Conservation (phyloP, 495 filamentous ascomycete species). For the Rusavskia elegans region DNA sequence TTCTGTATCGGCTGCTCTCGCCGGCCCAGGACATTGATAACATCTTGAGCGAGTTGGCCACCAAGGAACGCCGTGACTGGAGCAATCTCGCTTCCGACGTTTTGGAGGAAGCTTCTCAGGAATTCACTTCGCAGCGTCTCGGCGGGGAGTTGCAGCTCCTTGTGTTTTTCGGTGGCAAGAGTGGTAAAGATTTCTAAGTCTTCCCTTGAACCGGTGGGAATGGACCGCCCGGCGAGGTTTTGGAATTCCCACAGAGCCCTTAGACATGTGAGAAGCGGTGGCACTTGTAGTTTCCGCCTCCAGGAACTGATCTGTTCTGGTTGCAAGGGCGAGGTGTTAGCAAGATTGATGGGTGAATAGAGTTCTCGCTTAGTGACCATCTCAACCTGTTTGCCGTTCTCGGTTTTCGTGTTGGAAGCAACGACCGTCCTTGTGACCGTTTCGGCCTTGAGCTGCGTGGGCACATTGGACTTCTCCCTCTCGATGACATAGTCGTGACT, state of each 20-base stretch:
- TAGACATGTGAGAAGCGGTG: conserved; percentile 65
- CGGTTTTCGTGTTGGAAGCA: conserved; percentile 52
- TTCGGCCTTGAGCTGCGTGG: conserved; percentile 48
- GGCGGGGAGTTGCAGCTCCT: conserved; percentile 57
- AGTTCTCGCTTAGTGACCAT: conserved; percentile 83
- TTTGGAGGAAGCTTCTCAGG: conserved; percentile 68
- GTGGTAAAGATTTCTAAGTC: conserved; percentile 60
- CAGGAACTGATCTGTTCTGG: conserved; percentile 47
- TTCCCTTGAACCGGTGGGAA: conserved; percentile 39
- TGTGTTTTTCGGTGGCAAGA: conserved; percentile 58
- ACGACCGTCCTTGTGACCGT: conserved; percentile 63
- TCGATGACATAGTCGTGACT: conserved; percentile 77
- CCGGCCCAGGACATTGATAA: conserved; percentile 84
- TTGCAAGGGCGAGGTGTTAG: conserved; percentile 59
- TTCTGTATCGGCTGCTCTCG: conserved; percentile 93
- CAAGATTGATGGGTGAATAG: conserved; percentile 68
- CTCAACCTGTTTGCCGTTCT: conserved; percentile 60
- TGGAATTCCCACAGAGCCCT: conserved; percentile 74
- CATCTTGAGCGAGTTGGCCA: conserved; percentile 82
- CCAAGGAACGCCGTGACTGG: conserved; percentile 84
- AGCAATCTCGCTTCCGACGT: conserved; percentile 63
- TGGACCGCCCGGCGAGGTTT: conserved; percentile 26
- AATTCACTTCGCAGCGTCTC: conserved; percentile 64
- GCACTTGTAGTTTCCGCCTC: conserved; percentile 56
- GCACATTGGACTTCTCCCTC: conserved; percentile 61